Conservation (phyloP, 768 basidiomycete species). For the Hebeloma cylindrosporum region DNA sequence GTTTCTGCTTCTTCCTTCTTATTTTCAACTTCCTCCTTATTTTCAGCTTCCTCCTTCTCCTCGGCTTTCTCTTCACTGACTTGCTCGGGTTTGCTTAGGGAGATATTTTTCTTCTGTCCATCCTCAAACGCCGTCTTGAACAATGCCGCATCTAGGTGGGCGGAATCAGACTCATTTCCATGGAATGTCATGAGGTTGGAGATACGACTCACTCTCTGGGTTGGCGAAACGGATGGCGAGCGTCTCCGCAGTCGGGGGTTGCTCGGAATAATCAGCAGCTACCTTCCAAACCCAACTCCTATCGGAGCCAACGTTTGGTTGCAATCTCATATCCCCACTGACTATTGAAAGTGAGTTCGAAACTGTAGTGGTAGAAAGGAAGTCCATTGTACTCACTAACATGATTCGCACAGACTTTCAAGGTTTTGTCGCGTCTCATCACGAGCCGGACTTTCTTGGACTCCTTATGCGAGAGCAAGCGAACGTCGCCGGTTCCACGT, state of each 20-base stretch:
- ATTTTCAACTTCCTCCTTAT: conserved; percentile 29
- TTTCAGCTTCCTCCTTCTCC: conserved; percentile 28
- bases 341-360: conserved; percentile 46
- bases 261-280: conserved; percentile 90
- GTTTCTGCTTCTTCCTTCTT: conserved; percentile 27
- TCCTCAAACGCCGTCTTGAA: conserved; percentile 91
- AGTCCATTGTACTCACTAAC: conserved; percentile 58
- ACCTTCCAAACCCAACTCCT: conserved; percentile 99
- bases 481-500: conserved; percentile 93
- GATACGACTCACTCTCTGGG: conserved; percentile 72
- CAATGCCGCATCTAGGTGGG: conserved; percentile 73
- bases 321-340: conserved; percentile 85
- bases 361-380: conserved; percentile 20
- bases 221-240: conserved; percentile 98
- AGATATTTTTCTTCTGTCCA: conserved; percentile 71
- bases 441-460: conserved; percentile 92
- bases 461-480: conserved; percentile 86
- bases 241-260: conserved; percentile 88
- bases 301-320: conserved; percentile 98
- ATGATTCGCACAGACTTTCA: conserved; percentile 99
- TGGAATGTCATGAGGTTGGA: neutral
- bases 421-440: conserved; percentile 99
- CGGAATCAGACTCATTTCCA: conserved; percentile 2
- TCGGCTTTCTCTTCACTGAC: conserved; percentile 31
- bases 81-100: conserved; percentile 30